Percentiles rank a stretch among this genome's conserved stretches.
Conservation (phyloP, 768 basidiomycete genomes). For the Dendrothele bispora region DNA sequence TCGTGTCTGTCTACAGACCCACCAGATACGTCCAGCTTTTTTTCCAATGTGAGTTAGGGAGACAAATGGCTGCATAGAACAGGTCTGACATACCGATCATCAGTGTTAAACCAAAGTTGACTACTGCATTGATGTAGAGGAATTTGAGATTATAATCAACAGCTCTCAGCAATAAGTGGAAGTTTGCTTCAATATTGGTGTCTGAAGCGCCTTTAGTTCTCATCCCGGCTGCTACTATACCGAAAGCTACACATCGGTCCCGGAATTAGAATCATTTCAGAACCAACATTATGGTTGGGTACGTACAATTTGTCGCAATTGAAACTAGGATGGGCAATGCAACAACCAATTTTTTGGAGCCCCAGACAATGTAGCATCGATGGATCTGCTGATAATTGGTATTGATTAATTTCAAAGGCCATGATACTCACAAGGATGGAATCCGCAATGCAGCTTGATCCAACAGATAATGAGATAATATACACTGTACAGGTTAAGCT, state of each 20-base stretch:
- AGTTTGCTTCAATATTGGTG: background rate
- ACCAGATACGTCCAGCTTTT: conserved; percentile 1
- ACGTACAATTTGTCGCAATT: background rate
- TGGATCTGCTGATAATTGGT: background rate
- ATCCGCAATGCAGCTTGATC: background rate
- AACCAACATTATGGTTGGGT: too few relatives aligned
- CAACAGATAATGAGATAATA: background rate
- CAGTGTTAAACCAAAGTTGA: background rate
- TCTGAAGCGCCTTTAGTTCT: background rate
- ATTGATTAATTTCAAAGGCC: background rate
- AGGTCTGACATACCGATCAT: conserved; percentile 3
- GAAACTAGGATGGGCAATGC: background rate
- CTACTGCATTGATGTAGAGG: background rate
- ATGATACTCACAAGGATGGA: background rate
- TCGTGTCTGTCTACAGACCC: background rate
- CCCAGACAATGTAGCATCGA: background rate
- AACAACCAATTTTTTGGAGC: background rate
- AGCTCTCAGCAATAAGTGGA: background rate
- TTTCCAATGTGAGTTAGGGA: background rate
- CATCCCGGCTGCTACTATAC: background rate
- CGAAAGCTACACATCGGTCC: background rate
- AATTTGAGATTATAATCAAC: background rate
- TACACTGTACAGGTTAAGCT: too few relatives aligned
- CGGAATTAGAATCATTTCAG: background rate
- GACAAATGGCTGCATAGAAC: too few relatives aligned